These are phyloP conservation scores for Trichoderma sp. DNA, from an alignment of 2,329 filamentous ascomycete species.

Conservation along the genomic window DNA sequence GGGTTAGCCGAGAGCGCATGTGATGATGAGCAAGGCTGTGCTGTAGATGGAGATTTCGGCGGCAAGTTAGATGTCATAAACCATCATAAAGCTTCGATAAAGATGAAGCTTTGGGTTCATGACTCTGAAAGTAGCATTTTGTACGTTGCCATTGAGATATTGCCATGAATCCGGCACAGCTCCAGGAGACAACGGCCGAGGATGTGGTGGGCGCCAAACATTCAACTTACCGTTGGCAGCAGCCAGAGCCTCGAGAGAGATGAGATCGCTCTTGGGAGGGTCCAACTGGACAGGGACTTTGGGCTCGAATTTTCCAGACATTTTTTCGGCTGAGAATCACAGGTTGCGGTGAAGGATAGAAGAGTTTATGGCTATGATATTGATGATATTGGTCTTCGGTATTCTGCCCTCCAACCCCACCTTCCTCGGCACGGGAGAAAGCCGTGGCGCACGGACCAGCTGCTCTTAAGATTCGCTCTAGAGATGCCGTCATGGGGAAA, in stretches of 20 bases:
- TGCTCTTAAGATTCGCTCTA: background rate
- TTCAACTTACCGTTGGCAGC: conserved; percentile 74
- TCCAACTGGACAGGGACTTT: conserved; percentile 73
- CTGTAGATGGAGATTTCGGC: background rate
- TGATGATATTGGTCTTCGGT: background rate
- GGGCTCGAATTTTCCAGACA: conserved; percentile 71
- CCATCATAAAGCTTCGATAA: background rate
- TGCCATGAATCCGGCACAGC: background rate
- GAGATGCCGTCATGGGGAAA: conserved; percentile 15
- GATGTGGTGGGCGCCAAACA: background rate
- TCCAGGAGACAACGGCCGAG: background rate
- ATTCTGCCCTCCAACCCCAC: background rate
- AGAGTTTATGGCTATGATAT: background rate
- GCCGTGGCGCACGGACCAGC: conserved; percentile 22
- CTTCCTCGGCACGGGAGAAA: conserved; percentile 17
- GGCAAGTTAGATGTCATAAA: background rate
- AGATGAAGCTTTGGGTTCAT: background rate
- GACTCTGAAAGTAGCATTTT: no score
- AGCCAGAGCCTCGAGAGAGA: conserved; percentile 74
- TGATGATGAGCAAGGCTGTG: background rate
- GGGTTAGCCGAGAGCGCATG: conserved; percentile 8
- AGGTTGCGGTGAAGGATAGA: background rate
- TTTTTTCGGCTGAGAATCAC: conserved; percentile 31
- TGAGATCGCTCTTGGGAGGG: conserved; percentile 83
- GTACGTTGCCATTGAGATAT: background rate